A percentile compares a stretch with the other conserved stretches of the same genome.
Evolutionary conservation across 202 grass and related monocot genomes (phyloP).

Genomic region (Carex sylvatica): DNA sequence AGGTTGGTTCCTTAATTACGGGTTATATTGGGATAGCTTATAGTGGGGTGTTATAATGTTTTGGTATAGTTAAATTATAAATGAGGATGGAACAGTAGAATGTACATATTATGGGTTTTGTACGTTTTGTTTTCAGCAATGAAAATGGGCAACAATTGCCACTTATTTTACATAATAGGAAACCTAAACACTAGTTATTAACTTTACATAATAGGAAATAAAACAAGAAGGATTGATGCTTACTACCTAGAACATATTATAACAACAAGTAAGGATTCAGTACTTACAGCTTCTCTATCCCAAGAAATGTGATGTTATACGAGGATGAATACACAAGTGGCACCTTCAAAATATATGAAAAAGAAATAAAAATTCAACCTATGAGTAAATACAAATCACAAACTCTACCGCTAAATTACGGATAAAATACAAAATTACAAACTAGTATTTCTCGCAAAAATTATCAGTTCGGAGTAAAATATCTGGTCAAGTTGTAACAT

Average conservation of each 20-base stretch:
- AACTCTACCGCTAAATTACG: neutral
- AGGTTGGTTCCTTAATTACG: neutral
- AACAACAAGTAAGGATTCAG: neutral
- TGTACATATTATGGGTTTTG: neutral
- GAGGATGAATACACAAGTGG: constrained; percentile 72
- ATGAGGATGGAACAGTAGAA: neutral
- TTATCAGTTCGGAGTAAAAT: neutral
- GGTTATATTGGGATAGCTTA: neutral
- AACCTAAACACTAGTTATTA: neutral
- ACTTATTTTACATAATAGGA: neutral
- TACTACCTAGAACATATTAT: neutral
- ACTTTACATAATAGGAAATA: neutral
- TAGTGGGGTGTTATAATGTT: neutral
- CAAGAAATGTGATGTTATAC: constrained; percentile 80
- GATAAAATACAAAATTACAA: neutral
- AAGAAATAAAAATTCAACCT: neutral
- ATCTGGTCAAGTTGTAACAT: neutral
- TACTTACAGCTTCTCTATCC: constrained; percentile 88
- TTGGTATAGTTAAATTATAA: neutral
- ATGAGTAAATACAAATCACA: neutral
- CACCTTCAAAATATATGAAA: constrained; percentile 37
- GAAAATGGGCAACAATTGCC: neutral
- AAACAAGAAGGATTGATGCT: neutral
- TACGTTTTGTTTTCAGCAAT: neutral
- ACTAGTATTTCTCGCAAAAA: neutral